Conservation (phyloP, 2,329 filamentous ascomycete genomes). For the Corniculantispora saksenae region DNA sequence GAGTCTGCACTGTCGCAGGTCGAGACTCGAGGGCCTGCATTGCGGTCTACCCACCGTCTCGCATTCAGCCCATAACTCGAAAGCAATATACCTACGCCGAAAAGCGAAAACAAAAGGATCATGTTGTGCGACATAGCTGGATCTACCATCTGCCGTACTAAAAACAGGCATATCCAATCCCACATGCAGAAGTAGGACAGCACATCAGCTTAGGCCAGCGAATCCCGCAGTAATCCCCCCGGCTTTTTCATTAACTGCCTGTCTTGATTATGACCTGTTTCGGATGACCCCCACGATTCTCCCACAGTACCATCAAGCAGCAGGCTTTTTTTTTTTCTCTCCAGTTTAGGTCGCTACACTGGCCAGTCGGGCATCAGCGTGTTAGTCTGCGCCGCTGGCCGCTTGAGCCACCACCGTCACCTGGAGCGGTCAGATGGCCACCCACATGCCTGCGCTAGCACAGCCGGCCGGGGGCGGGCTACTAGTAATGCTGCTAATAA, state of each 20-base stretch:
- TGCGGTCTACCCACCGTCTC: too few relatives aligned
- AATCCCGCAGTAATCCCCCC: not conserved
- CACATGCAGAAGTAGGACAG: not conserved
- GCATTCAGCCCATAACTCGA: not conserved
- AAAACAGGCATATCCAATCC: not conserved
- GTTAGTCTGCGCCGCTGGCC: constrained; percentile 8
- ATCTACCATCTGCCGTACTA: not conserved
- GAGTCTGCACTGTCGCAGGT: too few relatives aligned
- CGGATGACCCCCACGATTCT: constrained; percentile 8
- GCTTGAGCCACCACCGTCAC: constrained; percentile 9
- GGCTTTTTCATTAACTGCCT: not conserved
- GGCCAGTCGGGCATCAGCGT: constrained; percentile 11
- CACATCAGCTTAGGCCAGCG: not conserved
- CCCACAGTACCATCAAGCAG: not conserved
- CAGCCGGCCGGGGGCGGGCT: not conserved
- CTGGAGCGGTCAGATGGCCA: constrained; percentile 19
- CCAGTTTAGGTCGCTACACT: not conserved
- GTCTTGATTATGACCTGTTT: not conserved
- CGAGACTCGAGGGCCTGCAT: too few relatives aligned
- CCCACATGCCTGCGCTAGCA: constrained; percentile 6
- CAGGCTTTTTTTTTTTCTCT: not conserved
- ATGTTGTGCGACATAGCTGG: not conserved
- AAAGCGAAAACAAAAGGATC: not conserved
- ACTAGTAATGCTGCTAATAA: not conserved
- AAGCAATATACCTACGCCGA: not conserved